Percentiles rank a stretch among this genome's conserved stretches.
Evolutionary conservation across 352 stramenopile genomes (phyloP).

Genomic region (Sclerospora graminicola): DNA sequence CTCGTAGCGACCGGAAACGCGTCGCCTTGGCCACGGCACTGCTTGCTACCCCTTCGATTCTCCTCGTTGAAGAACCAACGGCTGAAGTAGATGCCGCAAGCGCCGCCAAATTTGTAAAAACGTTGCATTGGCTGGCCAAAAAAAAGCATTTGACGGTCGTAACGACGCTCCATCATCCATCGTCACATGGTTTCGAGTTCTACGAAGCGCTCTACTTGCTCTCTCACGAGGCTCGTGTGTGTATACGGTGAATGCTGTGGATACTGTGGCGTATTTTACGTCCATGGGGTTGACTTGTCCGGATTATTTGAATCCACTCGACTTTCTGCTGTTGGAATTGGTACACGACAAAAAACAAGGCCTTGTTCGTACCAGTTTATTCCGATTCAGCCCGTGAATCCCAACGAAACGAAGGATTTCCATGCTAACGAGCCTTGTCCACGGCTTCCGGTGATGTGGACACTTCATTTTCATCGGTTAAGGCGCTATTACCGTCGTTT

Average conservation of each 20-base stretch:
- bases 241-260: conserved; percentile 34
- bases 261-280: conserved; percentile 40
- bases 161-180: conserved; percentile 83
- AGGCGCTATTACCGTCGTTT: conserved; percentile 27
- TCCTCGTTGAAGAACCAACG: conserved; percentile 83
- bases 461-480: conserved; percentile 25
- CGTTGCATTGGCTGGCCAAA: conserved; percentile 49
- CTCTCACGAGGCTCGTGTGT: conserved; percentile 31
- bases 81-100: conserved; percentile 48
- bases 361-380: conserved; percentile 12
- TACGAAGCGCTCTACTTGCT: conserved; percentile 54
- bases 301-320: conserved; percentile 33
- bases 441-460: no score
- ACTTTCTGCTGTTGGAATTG: conserved; percentile 59
- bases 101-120: conserved; percentile 30
- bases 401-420: no score
- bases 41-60: conserved; percentile 64
- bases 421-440: no score
- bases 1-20: conserved; percentile 71
- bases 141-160: conserved; percentile 66
- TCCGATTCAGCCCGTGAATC: no score
- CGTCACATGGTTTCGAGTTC: conserved; percentile 33
- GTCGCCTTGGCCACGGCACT: conserved; percentile 78
- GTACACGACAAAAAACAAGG: conserved; percentile 42
- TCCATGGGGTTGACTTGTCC: conserved; percentile 33